These are phyloP conservation scores for Fusarium kyushuense DNA, from an alignment of 2,329 filamentous ascomycete species.

Conservation along the genomic window DNA sequence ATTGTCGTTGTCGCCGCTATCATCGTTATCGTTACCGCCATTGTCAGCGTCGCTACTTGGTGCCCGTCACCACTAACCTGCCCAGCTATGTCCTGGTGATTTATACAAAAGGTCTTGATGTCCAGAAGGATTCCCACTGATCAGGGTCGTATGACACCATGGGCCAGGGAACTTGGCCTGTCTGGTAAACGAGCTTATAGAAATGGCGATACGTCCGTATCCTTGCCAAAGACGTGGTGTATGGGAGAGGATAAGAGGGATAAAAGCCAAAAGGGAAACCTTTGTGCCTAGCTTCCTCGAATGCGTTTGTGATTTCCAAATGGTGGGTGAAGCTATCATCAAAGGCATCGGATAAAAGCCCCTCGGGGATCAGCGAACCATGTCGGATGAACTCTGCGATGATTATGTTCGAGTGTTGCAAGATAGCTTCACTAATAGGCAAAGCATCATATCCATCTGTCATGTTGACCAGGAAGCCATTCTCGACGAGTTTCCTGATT, in stretches of 20 bases:
- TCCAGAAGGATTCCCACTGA: conserved; percentile 2
- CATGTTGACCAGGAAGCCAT: background rate
- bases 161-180: background rate
- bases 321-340: accelerated
- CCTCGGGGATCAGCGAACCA: background rate
- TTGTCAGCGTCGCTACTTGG: background rate
- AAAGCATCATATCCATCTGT: background rate
- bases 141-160: accelerated
- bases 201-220: background rate
- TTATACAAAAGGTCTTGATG: background rate
- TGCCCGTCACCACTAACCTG: background rate
- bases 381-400: background rate
- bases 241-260: background rate
- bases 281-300: background rate
- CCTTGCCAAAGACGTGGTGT: accelerated
- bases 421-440: background rate
- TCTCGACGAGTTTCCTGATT: background rate
- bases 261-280: background rate
- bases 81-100: background rate
- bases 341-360: background rate
- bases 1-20: background rate
- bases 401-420: background rate
- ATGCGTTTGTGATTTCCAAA: background rate
- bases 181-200: background rate
- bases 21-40: background rate